Base-by-base conservation (phyloP, 768 basidiomycete genomes). In the Leucosporidium scottii region DNA sequence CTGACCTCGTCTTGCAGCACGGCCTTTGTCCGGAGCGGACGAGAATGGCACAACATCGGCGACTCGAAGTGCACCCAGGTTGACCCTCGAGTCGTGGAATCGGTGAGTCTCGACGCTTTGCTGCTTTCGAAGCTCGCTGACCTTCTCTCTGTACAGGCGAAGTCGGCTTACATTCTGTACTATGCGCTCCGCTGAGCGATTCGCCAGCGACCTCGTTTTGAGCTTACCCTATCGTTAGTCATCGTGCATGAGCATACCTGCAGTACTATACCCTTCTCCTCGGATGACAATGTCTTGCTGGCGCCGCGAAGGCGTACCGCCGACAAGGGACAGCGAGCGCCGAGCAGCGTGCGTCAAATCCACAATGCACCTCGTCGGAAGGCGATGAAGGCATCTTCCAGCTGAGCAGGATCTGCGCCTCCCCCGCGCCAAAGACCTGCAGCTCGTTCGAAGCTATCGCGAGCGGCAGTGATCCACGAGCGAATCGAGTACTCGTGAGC, bases 11-110 rank as follows among this genome's bases (percentile, higher is more conserved):
- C 39, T 44, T 34, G 7, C 73, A 96, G 94, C 78, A 98, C 94
- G 56, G 92, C 96, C 25, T 93, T 86, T 75, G 86, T 99, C 61
- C 85, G 90, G 47, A 91, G 89, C 21, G 83, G 87, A 62, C 87
- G 89, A 44, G 86, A 89, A 48, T 99, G 96, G 96, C 80, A 87
- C 76, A 90, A 90, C 75, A 93, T 92, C 76, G 93, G 96, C 75
- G 94, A 98, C 77, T 93, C 92, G 74, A 89, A 88, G 74, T 83
- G 97, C 67, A 85, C 85, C 59, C 75, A 82, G 58, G 88, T 85
- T 75, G 87, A 93, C 76, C 88, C 96, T 8, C 88, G 91, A 61
- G 91, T 93, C 75, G 73, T 89, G 4, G 39, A 67, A 50, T 65
- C 64, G n/a, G 66, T 69, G 4, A 34, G 67, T 56, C 27, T 51